Conservation (phyloP, 768 basidiomycete species). For the Rhodosporidiobolus odoratus region DNA sequence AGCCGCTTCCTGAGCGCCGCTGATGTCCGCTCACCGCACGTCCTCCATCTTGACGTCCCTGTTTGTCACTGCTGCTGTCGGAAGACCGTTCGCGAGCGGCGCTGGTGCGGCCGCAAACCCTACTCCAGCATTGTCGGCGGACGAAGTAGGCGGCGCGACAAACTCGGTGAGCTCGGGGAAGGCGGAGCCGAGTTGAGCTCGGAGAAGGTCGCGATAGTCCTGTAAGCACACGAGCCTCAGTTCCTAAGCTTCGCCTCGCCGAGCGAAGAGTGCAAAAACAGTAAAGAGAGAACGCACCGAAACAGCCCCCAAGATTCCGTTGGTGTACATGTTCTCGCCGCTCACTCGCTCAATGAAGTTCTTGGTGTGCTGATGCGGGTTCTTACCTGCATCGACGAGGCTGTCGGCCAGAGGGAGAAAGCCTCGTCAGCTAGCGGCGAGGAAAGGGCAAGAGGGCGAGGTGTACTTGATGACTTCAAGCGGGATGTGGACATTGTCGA, state of each 20-base stretch:
- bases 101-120: no score
- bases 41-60: slow-evolving; percentile 21
- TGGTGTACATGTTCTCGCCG: slow-evolving; percentile 43
- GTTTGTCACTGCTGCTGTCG: neutral
- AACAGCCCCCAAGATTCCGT: slow-evolving; percentile 41
- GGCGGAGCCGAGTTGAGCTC: slow-evolving; percentile 21
- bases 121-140: neutral
- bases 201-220: slow-evolving; percentile 35
- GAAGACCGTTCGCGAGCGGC: neutral
- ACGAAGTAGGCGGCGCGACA: neutral
- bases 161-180: slow-evolving; percentile 35
- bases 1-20: no score
- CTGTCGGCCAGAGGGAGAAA: slow-evolving; percentile 1
- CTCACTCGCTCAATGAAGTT: slow-evolving; percentile 40
- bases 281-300: slow-evolving; percentile 19
- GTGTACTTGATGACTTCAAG: slow-evolving; percentile 34
- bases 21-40: slow-evolving; percentile 9
- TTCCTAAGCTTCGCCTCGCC: no score
- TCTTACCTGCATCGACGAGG: slow-evolving; percentile 41
- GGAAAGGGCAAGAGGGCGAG: neutral
- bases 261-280: neutral
- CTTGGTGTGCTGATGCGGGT: slow-evolving; percentile 41
- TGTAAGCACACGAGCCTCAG: neutral
- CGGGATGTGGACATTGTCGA: slow-evolving; percentile 26
- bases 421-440: neutral